Base-by-base conservation (phyloP, 345 rosid genomes). In the Camelina neglecta region DNA sequence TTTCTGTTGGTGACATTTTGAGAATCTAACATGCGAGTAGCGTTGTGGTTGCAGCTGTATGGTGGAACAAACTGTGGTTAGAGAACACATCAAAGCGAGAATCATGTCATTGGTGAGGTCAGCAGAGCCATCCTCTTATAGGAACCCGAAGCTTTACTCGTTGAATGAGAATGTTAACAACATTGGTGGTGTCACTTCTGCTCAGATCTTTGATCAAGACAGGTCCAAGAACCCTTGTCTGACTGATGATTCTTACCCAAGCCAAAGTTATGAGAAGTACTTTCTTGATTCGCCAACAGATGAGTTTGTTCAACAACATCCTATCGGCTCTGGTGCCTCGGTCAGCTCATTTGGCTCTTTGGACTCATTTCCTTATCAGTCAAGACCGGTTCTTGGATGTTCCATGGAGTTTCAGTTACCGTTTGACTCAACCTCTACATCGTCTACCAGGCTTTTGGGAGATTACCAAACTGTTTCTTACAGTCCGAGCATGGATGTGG, bases 241-340 rank as follows among this genome's bases (percentile, higher is more conserved):
- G 49, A 68, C 85, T 7, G 87, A 88, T 82, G 88, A 86, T 83
- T 85, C 93, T 69, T 88, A 81, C 84, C 79, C 83, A 35, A 75
- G 77, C 33, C 91, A 92, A 83, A 88, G 86, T 80, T 90, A 88
- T n/a, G 97, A 89, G 74, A 89, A 90, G 81, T 92, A 88, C 81
- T 86, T 94, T 77, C 80, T 85, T 10, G 93, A 86, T 58, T 95
- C 97, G 8, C 96, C 93, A 13, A 71, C 78, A 0, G 90, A 86
- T 45, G 99, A 89, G 71, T 75, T 73, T 18, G 68, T 70, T 2
- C 80, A 70, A 16, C 80, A 70, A 16, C 85, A 82, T 4, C 86
- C 91, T 57, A 73, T 89, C 29, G 84, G 84, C 63, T 87, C 93
- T 7, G 85, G 79, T 10, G 54, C 83, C 35, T 91, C 96, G 12